phyloP scores from a whole-genome alignment of 176 grass and related monocot genomes.

The Alloteropsis semialata region DNA sequence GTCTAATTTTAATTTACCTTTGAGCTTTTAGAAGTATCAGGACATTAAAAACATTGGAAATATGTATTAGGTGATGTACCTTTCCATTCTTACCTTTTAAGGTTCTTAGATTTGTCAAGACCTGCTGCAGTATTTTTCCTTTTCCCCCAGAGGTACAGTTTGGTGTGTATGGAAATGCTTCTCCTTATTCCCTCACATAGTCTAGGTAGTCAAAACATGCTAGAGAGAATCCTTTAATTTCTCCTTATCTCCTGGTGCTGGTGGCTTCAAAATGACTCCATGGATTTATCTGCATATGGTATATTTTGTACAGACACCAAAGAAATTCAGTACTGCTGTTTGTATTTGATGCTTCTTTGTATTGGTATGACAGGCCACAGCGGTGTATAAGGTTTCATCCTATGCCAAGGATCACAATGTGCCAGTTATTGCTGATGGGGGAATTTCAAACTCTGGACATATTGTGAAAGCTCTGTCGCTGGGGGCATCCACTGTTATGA shows the following conservation, averaged over 20 bases:
- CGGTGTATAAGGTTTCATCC: conserved; percentile 93
- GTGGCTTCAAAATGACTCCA: neutral
- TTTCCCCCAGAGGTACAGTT: neutral
- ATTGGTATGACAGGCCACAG: conserved; percentile 65
- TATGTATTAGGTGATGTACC: neutral
- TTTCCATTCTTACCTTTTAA: neutral
- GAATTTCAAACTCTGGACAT: conserved; percentile 96
- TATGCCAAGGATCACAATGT: conserved; percentile 87
- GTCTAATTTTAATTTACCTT: neutral
- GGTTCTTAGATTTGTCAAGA: neutral
- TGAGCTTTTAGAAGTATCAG: neutral
- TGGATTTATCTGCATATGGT: neutral
- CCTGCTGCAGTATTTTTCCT: neutral
- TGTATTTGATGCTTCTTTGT: conserved; percentile 7
- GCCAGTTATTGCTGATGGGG: conserved; percentile 91
- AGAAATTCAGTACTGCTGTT: neutral
- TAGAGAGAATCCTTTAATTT: neutral
- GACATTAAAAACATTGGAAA: neutral
- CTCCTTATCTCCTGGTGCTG: neutral
- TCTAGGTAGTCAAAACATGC: neutral
- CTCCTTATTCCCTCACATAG: neutral
- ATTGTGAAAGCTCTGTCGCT: conserved; percentile 89
- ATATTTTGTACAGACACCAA: neutral
- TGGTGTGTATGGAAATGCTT: neutral
- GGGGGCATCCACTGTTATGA: conserved; percentile 90